Evolutionary conservation across 148 eudicot genomes (phyloP), one percentile per base, ranked within the genome.

Genomic region (Dysphania ambrosioides): DNA sequence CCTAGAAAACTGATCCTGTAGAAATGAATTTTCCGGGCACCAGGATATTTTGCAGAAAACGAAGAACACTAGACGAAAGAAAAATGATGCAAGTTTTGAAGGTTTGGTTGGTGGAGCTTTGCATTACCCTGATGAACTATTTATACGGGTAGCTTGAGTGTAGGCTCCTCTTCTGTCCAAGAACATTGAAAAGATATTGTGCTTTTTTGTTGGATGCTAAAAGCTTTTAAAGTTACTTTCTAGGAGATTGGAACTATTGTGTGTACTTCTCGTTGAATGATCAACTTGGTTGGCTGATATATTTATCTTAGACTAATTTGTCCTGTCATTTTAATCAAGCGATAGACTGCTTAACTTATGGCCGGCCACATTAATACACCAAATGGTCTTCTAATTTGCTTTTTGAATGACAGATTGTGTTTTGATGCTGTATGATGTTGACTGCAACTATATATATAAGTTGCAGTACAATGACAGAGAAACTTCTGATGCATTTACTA

Each of bases 191-290:
- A 85, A 83, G 85, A 72, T 59, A 59, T 66, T 26, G 69, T 77
- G 82, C 92, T 86, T 86, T 90, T 53, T 53, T 30, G 70, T 82
- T 69, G 79, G 90, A 88, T 83, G 82, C 91, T 78, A 75, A 75
- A 70, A 72, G 72, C 57, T 74, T 62, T 26, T 69, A 81, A 81
- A 84, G 86, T 66, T 73, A 78, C 80, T 83, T 81, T 87, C 71
- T 47, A 35, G 41, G 67, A 66, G 76, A 71, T 74, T 74, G 77
- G 66, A 62, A 80, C 70, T 62, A 34, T 67, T 12, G 34, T 75
- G 72, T 66, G 76, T 67, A 19, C 35, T 30, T 73, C 66, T 71
- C 74, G 41, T 75, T 41, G 29, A 66, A 79, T 70, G 72, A 75
- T 61, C 55, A 62, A 64, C 53, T 75, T 79, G 71, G 58, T 8